Conservation (phyloP, 345 rosid genomes). For the Lepidium sativum region DNA sequence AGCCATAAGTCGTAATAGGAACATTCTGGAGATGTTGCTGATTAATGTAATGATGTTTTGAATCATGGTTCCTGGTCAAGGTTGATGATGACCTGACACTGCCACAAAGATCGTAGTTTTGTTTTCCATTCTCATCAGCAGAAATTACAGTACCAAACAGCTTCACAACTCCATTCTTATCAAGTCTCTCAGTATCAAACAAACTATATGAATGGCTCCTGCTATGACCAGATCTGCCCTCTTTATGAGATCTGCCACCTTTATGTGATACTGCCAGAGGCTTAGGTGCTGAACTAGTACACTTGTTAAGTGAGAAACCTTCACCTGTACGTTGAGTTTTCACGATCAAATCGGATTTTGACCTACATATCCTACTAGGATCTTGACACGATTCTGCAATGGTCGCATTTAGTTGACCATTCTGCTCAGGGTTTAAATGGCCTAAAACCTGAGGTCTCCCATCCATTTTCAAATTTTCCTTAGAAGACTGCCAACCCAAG, state of each 20-base stretch:
- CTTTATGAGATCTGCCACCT: slow-evolving; percentile 28
- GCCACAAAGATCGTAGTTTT: slow-evolving; percentile 22
- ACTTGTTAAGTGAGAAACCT: slow-evolving; percentile 48
- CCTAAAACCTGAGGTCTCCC: slow-evolving; percentile 27
- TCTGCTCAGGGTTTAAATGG: slow-evolving; percentile 18
- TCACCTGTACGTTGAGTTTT: slow-evolving; percentile 34
- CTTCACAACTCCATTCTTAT: slow-evolving; percentile 65
- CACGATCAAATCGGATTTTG: slow-evolving; percentile 35
- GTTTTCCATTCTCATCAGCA: slow-evolving; percentile 33
- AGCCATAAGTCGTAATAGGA: slow-evolving; percentile 59
- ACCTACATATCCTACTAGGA: slow-evolving; percentile 34
- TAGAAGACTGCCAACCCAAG: slow-evolving; percentile 33
- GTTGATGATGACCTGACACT: slow-evolving; percentile 32
- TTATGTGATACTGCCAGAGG: slow-evolving; percentile 29
- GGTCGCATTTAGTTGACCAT: slow-evolving; percentile 1
- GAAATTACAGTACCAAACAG: slow-evolving; percentile 79
- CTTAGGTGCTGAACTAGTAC: slow-evolving; percentile 39
- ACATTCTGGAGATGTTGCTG: slow-evolving; percentile 44
- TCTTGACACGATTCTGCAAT: slow-evolving; percentile 29
- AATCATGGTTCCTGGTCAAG: slow-evolving; percentile 32
- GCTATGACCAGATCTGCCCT: slow-evolving; percentile 29
- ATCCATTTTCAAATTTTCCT: slow-evolving; percentile 24
- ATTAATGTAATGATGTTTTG: slow-evolving; percentile 43
- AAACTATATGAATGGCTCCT: slow-evolving; percentile 35
- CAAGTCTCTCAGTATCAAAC: slow-evolving; percentile 40